Conservation (phyloP, 371 early-diverging fungal species). For the Syncephalis fuscata region DNA sequence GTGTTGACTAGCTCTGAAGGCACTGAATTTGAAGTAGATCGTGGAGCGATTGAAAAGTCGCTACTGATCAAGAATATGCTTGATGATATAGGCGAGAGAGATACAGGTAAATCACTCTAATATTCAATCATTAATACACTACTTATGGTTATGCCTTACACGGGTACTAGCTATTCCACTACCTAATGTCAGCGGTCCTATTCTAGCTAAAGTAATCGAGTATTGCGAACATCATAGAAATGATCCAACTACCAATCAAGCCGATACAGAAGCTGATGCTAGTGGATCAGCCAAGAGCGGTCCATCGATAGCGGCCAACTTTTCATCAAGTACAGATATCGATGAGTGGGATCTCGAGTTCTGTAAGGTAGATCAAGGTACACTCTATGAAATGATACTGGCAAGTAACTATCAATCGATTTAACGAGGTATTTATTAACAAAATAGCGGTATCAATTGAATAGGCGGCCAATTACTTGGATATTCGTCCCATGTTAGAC, state of each 20-base stretch:
- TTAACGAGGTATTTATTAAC: background rate
- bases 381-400: constrained; percentile 68
- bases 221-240: constrained; percentile 70
- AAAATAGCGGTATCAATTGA: too few relatives aligned
- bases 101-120: constrained; percentile 3
- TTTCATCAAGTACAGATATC: constrained; percentile 33
- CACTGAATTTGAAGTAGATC: constrained; percentile 49
- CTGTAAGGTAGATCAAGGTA: constrained; percentile 77
- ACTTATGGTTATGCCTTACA: too few relatives aligned
- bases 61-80: constrained; percentile 72
- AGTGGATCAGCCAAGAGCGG: constrained; percentile 5
- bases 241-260: too few relatives aligned
- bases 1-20: constrained; percentile 44
- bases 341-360: constrained; percentile 72
- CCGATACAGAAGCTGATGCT: constrained; percentile 4
- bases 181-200: constrained; percentile 75
- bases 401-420: constrained; percentile 6
- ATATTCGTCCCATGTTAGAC: constrained; percentile 70
- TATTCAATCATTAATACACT: too few relatives aligned
- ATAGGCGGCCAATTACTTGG: constrained; percentile 74
- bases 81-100: constrained; percentile 49
- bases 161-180: constrained; percentile 41
- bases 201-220: constrained; percentile 61
- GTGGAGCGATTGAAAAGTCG: constrained; percentile 56
- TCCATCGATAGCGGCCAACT: constrained; percentile 19